Conservation (phyloP, 768 basidiomycete genomes). For the Leccinum subtestaceum region DNA sequence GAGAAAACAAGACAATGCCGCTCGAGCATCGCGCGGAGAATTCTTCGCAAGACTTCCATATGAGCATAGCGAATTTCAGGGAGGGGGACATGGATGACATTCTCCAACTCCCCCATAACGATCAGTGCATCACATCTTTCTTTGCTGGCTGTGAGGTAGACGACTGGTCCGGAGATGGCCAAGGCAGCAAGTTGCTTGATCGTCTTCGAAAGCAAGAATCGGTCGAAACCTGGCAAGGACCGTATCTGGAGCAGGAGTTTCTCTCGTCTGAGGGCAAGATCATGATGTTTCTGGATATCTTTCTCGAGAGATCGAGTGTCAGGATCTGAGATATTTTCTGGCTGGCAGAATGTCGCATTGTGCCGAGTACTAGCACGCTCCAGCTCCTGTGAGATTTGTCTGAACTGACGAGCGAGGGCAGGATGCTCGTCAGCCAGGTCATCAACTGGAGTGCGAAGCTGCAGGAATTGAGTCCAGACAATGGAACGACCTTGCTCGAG, state of each 20-base stretch:
- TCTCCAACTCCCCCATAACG: background rate
- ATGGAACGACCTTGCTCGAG: background rate
- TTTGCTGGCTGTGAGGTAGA: too few species aligned
- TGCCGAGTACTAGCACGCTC: background rate
- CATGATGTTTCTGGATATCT: background rate
- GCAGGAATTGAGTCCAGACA: background rate
- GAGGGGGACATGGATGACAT: background rate
- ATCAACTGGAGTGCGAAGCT: background rate
- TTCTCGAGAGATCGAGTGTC: background rate
- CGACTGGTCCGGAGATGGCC: too few species aligned
- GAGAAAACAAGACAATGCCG: background rate
- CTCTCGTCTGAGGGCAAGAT: background rate
- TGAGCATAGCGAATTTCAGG: background rate
- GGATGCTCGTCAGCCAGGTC: background rate
- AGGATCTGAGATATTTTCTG: background rate
- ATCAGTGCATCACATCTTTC: background rate
- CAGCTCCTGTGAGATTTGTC: background rate
- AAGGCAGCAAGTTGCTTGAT: too few species aligned
- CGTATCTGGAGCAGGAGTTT: background rate
- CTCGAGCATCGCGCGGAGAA: background rate
- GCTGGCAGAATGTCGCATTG: background rate
- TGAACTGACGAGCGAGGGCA: background rate
- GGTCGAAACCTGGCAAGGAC: background rate
- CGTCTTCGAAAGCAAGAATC: background rate
- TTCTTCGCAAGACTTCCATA: background rate